Base-by-base conservation (phyloP, 345 rosid species). In the Populus pruinosa region DNA sequence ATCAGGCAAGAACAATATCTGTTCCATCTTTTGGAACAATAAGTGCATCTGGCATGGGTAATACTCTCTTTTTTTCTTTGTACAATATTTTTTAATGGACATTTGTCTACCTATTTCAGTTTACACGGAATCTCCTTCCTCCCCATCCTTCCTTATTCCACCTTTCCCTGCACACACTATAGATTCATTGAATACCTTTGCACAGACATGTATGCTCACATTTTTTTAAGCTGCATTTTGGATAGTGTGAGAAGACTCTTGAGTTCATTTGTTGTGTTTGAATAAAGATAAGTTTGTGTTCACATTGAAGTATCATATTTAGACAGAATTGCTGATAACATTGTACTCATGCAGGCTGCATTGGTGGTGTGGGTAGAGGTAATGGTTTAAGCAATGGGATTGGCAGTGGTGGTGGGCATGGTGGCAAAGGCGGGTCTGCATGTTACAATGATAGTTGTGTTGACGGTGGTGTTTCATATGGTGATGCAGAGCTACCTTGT, bases 391-490 rank as follows among this genome's bases (percentile, higher is more conserved):
- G 88, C 82, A 86, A 87, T 86, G 96, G 97, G 71, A 69, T 89
- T 75, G 92, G 98, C 47, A 91, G 98, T 83, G 99, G 98, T 72
- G 98, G 91, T 69, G 99, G 99, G 78, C 98, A 96, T 90, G 98
- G 99, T 83, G 99, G 98, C 78, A 87, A 78, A 83, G 99, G 99
- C 33, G 99, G 99, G 44, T 69, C 62, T 76, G 97, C 87, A 78
- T 96, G 95, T 87, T 88, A 87, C 79, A 90, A 89, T 74, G 82
- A 44, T 83, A 86, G 74, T 70, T 92, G 89, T 47, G 76, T 89
- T 69, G 90, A 80, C 18, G 99, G 99, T 80, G 99, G 98, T 70
- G 81, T 83, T 76, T 86, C 96, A 18, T 96, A 96, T 87, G 99
- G 99, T 78, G 85, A 89, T 86, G 86, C 85, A 67, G 86, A 89